phyloP scores from a whole-genome alignment of 257 asterid species.

The Solanum chiquidenum region DNA sequence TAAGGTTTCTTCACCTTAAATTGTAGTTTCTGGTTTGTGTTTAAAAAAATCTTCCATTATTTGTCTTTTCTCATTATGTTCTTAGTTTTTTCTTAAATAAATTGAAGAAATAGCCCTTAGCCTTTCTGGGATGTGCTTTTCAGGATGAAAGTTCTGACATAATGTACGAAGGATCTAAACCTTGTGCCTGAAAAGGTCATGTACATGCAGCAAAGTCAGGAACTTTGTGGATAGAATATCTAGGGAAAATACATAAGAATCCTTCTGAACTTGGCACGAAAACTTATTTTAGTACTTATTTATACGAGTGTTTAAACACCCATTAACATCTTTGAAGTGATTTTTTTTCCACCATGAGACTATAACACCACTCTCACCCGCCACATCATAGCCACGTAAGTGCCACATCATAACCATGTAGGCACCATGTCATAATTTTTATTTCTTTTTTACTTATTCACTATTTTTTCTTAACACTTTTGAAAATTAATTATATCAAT shows the following conservation, averaged over 20 bases:
- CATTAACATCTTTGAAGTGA: no score
- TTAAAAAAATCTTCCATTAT: not conserved
- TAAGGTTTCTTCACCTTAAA: not conserved
- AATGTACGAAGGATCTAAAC: not conserved
- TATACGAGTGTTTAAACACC: no score
- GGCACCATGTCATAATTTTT: no score
- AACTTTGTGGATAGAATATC: not conserved
- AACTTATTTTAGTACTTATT: no score
- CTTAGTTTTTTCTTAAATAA: not conserved
- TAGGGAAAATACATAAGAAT: not conserved
- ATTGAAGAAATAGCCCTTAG: not conserved
- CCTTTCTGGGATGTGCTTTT: not conserved
- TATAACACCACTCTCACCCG: no score
- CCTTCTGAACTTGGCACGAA: no score
- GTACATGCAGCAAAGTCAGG: not conserved
- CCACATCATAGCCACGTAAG: no score
- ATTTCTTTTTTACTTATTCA: no score
- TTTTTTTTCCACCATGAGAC: no score
- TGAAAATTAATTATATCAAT: no score
- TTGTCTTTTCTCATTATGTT: not conserved
- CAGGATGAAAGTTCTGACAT: not conserved
- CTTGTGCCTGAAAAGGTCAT: not conserved
- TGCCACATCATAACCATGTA: no score
- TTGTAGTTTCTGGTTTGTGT: not conserved
- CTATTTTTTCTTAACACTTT: no score